phyloP scores from a whole-genome alignment of 2,329 filamentous ascomycete genomes.

The Aureobasidium musti region DNA sequence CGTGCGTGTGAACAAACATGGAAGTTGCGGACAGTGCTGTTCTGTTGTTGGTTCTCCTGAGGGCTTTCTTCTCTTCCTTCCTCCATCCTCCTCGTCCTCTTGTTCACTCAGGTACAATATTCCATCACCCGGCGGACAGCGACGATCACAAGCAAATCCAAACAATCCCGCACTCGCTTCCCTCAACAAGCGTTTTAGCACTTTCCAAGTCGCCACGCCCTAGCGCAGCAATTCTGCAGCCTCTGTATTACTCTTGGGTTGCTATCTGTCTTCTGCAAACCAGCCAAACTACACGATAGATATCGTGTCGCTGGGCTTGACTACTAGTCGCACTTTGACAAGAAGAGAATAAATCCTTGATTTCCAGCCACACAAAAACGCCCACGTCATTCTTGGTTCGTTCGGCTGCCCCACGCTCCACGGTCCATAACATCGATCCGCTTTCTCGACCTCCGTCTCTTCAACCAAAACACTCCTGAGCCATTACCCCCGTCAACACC shows the following conservation, averaged over 20 bases:
- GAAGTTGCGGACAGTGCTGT: slow-evolving; percentile 9
- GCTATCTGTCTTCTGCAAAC: slow-evolving; percentile 4
- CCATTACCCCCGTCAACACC: slow-evolving; percentile 31
- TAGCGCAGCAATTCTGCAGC: not conserved
- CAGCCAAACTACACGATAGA: not conserved
- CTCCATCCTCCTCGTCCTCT: not conserved
- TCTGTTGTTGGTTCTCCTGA: slow-evolving; percentile 13
- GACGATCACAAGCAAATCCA: slow-evolving; percentile 1
- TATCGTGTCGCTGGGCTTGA: not conserved
- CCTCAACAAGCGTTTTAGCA: slow-evolving; percentile 13
- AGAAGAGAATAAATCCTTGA: slow-evolving; percentile 3
- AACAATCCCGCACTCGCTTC: not conserved
- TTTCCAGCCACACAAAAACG: slow-evolving; percentile 12
- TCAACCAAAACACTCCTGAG: slow-evolving; percentile 13
- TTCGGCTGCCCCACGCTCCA: slow-evolving; percentile 23
- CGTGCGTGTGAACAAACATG: slow-evolving; percentile 13
- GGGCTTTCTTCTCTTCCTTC: not conserved
- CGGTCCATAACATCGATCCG: slow-evolving; percentile 4
- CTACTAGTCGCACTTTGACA: slow-evolving; percentile 14
- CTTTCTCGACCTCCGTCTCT: slow-evolving; percentile 1
- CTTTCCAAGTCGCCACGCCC: slow-evolving; percentile 7
- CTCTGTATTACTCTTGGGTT: not conserved
- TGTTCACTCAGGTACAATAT: slow-evolving; percentile 8
- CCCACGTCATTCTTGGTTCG: slow-evolving; percentile 12
- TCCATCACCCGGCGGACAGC: slow-evolving; percentile 2